Base-by-base conservation (phyloP, 2,329 filamentous ascomycete species). In the Fusarium algeriense region DNA sequence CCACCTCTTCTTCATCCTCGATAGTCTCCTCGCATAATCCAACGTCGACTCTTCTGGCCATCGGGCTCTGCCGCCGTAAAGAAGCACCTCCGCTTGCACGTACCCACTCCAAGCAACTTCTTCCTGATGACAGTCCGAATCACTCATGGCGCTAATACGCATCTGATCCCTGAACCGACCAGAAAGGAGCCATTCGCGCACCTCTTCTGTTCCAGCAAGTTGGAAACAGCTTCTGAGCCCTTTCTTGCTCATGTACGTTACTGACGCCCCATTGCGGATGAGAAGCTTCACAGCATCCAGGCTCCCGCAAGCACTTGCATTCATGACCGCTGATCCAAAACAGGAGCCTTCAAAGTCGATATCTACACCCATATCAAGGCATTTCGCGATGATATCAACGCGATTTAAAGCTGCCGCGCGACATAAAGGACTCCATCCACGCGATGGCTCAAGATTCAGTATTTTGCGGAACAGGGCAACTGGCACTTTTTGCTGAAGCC, bases 391-490 rank as follows among this genome's bases (percentile, higher is more conserved):
- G 2, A 60, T n/a, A 10, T 48, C 45, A 15, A 46, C 6, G 1
- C 28, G 15, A 11, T 48, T 23, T 2, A 19, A 37, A 2, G 48
- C 43, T 1, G 66, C 62, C 19, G 66, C 66, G 2, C 23, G 48
- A 6, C 61, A 72, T 2, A 72, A 6, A 10, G 61, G 66, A 3
- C 69, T 72, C 69, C 70, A 70, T 2, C 65, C 69, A 1, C 48
- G 41, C 3, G 26, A 30, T 13, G 64, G 65, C 1, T 69, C 60
- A 3, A 71, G 52, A n/a, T 72, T 71, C 17, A 63, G 26, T 3
- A 61, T 15, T 15, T 3, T 32, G 5, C 4, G 5, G 28, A 69
- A 67, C 4, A 28, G 7, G 0, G 50, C 52, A 7, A 6, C 3
- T 0, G 67, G 26, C 0, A 71, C 6, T 0, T 0, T 5, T 1